phyloP scores from a whole-genome alignment of 176 grass and related monocot species.

The Raddia guianensis region DNA sequence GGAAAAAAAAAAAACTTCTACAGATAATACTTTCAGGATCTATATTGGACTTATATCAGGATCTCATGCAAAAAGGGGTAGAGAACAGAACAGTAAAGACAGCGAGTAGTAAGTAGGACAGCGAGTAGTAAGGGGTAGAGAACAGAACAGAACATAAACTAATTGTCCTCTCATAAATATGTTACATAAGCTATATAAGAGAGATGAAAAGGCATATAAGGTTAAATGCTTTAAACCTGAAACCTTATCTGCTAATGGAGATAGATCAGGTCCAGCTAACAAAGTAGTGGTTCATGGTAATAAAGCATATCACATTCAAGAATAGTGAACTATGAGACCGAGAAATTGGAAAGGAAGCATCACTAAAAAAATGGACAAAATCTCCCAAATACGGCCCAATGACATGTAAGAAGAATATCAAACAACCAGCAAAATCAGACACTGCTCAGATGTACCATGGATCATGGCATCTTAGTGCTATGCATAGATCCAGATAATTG shows the following conservation, averaged over 20 bases:
- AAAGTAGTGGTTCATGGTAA: no score
- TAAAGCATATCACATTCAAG: not conserved
- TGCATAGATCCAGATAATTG: no score
- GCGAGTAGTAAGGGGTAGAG: no score
- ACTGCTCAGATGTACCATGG: not conserved
- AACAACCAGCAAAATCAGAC: conserved; percentile 1
- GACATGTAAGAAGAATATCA: not conserved
- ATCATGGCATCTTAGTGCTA: not conserved
- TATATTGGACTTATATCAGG: not conserved
- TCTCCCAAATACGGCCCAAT: not conserved
- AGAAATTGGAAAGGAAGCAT: not conserved
- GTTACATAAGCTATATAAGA: not conserved
- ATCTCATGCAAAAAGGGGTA: not conserved
- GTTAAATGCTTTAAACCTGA: not conserved
- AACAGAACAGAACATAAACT: not conserved
- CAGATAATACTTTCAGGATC: not conserved
- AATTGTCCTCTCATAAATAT: not conserved
- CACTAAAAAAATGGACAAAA: not conserved
- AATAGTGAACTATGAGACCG: not conserved
- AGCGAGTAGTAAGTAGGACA: not conserved
- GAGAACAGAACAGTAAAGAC: not conserved
- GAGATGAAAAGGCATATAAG: not conserved
- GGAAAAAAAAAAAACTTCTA: not conserved
- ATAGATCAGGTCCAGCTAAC: not conserved
- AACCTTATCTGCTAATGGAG: not conserved